These are phyloP conservation scores for Gnetum montanum DNA, from an alignment of 75 land plant species.

Conservation along the genomic window DNA sequence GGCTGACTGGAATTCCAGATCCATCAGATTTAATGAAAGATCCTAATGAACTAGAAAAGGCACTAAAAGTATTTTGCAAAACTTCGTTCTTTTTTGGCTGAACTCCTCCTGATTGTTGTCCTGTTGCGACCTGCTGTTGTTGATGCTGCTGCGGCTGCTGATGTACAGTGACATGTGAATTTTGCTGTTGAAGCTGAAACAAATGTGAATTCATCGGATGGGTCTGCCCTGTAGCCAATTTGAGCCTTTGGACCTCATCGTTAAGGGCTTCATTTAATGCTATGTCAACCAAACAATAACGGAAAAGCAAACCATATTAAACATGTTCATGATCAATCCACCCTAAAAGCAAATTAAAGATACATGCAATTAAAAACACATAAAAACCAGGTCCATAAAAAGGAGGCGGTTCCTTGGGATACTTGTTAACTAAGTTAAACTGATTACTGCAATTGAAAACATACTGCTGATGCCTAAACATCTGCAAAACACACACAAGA, in stretches of 20 bases:
- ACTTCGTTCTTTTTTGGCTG: slow-evolving; percentile 15
- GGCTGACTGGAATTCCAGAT: slow-evolving; percentile 17
- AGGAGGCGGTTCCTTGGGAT: too few relatives aligned
- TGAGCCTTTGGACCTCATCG: slow-evolving; percentile 24
- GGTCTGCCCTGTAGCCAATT: slow-evolving; percentile 21
- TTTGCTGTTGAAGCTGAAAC: slow-evolving; percentile 4
- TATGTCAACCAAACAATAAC: too few relatives aligned
- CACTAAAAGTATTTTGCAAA: slow-evolving; percentile 13
- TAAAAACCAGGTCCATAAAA: too few relatives aligned
- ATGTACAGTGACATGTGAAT: slow-evolving; percentile 9
- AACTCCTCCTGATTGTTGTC: slow-evolving; percentile 6
- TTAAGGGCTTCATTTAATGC: slow-evolving; percentile 26
- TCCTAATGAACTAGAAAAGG: slow-evolving; percentile 7
- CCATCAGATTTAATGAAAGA: slow-evolving; percentile 25
- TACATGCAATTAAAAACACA: too few relatives aligned
- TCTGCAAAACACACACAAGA: too few relatives aligned
- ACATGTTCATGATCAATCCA: too few relatives aligned
- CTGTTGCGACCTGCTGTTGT: neutral
- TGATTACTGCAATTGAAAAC: too few relatives aligned
- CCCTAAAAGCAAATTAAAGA: too few relatives aligned
- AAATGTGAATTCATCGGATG: neutral
- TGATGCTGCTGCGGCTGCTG: slow-evolving; percentile 11
- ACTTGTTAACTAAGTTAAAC: too few relatives aligned
- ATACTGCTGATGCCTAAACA: too few relatives aligned
- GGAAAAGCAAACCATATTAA: too few relatives aligned